Percentiles rank a stretch among this genome's conserved stretches.
phyloP scores from a whole-genome alignment of 1,284 basidiomycete species.

The Cryptococcus sp. region DNA sequence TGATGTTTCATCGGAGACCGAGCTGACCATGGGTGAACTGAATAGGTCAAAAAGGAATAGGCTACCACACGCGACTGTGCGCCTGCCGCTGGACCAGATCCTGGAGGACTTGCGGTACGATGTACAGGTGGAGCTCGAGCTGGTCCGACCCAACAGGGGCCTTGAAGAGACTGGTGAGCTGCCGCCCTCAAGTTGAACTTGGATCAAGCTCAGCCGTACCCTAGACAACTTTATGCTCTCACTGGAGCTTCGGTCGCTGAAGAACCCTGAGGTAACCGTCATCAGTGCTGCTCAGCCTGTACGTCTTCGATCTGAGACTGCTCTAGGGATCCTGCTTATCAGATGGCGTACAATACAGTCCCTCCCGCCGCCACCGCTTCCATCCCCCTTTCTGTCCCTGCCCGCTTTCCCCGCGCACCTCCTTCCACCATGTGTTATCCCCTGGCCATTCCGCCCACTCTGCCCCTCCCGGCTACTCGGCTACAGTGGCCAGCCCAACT shows the following conservation, averaged over 20 bases:
- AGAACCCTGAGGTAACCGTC: slow-evolving; percentile 25
- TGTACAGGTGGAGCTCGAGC: slow-evolving; percentile 49
- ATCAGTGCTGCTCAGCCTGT: slow-evolving; percentile 45
- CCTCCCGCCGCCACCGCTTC: slow-evolving; percentile 39
- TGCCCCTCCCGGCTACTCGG: slow-evolving; percentile 43
- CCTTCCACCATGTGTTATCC: slow-evolving; percentile 42
- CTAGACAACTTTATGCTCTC: slow-evolving; percentile 51
- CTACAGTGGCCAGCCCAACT: slow-evolving; percentile 22
- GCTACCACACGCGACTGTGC: slow-evolving; percentile 43
- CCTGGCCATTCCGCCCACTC: slow-evolving; percentile 43
- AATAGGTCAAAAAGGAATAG: slow-evolving; percentile 35
- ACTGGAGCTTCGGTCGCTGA: slow-evolving; percentile 37
- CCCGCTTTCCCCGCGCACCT: slow-evolving; percentile 28
- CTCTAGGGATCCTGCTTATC: not conserved
- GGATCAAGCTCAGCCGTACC: not conserved
- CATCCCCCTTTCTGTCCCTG: slow-evolving; percentile 23
- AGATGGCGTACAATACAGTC: slow-evolving; percentile 24
- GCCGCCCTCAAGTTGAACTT: not conserved
- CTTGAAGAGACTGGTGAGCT: slow-evolving; percentile 38
- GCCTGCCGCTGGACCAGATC: slow-evolving; percentile 34
- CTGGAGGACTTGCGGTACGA: slow-evolving; percentile 49
- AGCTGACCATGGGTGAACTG: not conserved
- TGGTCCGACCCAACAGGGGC: slow-evolving; percentile 38
- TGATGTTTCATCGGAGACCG: not conserved
- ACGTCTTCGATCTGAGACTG: slow-evolving; percentile 10